Percentiles rank a stretch among this genome's conserved stretches.
Conservation (phyloP, 2,329 filamentous ascomycete species). For the Pyricularia pennisetigena region DNA sequence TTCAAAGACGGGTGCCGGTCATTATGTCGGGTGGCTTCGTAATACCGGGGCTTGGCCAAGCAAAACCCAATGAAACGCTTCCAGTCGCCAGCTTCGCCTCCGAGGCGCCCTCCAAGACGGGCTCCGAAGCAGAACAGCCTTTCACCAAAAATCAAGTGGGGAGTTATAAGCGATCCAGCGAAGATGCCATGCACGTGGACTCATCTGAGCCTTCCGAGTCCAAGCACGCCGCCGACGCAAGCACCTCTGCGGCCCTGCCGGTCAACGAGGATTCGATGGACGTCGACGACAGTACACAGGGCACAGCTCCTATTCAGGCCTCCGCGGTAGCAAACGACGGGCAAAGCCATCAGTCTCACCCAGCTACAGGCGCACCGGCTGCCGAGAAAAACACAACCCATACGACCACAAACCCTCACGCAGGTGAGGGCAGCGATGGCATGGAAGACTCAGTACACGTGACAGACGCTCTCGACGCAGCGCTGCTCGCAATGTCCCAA, state of each 20-base stretch:
- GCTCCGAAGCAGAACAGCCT: neutral
- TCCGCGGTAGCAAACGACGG: neutral
- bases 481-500: slow-evolving; percentile 7
- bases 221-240: neutral
- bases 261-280: neutral
- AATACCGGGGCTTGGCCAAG: slow-evolving; percentile 21
- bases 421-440: neutral
- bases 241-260: neutral
- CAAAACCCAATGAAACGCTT: slow-evolving; percentile 13
- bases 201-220: neutral
- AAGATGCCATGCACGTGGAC: neutral
- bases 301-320: neutral
- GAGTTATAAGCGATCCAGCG: neutral
- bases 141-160: neutral
- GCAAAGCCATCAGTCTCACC: neutral
- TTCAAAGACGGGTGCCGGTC: too few relatives aligned
- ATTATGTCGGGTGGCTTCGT: slow-evolving; percentile 12
- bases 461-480: slow-evolving; percentile 16
- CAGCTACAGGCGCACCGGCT: neutral
- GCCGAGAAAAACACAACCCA: neutral
- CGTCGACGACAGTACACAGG: neutral
- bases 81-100: slow-evolving; percentile 13
- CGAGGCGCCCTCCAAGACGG: slow-evolving; percentile 6
- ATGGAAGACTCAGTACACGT: slow-evolving; percentile 6
- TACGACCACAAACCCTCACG: neutral